Base-by-base conservation (phyloP, 1,284 basidiomycete genomes). In the Sanghuangporus baumii region DNA sequence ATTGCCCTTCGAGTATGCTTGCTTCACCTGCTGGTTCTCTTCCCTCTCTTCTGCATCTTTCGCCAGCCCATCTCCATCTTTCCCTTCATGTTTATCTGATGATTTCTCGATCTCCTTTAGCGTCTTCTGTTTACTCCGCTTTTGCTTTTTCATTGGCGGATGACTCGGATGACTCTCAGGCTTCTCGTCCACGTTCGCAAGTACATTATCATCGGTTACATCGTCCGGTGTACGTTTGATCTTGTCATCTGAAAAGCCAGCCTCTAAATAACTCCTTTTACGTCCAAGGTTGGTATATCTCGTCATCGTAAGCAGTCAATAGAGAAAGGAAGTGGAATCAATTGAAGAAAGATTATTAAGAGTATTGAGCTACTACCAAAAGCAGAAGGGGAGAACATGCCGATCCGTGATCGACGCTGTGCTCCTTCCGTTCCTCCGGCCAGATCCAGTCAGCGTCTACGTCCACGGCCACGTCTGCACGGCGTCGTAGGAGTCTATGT, bases 231-330 rank as follows among this genome's bases (percentile, higher is more conserved):
- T 80, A 81, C 70, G 80, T 79, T 69, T 78, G 20, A 18, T 79
- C 1, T 71, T 67, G 43, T 73, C 69, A 57, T 70, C 66, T 48
- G 72, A 66, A 65, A 88, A 83, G 0, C 82, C 84, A 20, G 88
- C 85, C 66, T 90, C 78, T n/a, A 91, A 67, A 68, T 88, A 84
- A 7, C 84, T 86, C 57, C 89, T 78, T 71, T 92, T 92, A 57
- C 81, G 79, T 16, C 85, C 87, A 70, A 90, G 79, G 68, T 84
- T 85, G 8, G 88, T 90, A 65, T 86, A 78, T 58, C 89, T 81
- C 8, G 89, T 91, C 89, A 91, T 91, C 20, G 59, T 55, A 3
- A 23, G 2, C 20, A 37, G n/a, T 2, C 3, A 2, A 18, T 18
- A 11, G 11, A 11, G 50, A n/a, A n/a, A 46, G 16, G 16, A n/a